Base-by-base conservation (phyloP, 257 asterid genomes). In the Osmanthus fragrans region DNA sequence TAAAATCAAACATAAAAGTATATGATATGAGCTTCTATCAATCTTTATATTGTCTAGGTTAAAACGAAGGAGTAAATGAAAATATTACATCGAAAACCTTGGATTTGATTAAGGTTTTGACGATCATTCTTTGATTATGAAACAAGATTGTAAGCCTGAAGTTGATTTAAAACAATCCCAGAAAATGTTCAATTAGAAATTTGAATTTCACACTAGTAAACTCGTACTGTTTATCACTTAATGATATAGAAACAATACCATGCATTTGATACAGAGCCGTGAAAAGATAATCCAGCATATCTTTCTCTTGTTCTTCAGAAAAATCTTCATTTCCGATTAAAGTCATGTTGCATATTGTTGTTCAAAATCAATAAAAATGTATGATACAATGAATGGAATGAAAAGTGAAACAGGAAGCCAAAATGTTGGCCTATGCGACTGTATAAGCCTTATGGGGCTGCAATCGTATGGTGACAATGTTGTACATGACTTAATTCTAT, bases 251-350 rank as follows among this genome's bases (percentile, higher is more conserved):
- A 80, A 92, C 77, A 58, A 92, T 84, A 74, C 97, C 97, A 49
- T 90, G 85, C 96, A 92, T 91, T 81, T 92, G 94, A 88, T 92
- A 92, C 65, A 89, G 97, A 23, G 87, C 82, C 16, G 92, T 91
- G 45, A 91, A 92, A 5, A 92, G 90, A 80, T 83, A 89, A 79
- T 92, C 97, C 84, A 92, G 83, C 97, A 92, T 92, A 82, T 85
- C 86, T 63, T 89, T 84, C 87, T 92, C 97, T 71, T 88, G 77
- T 80, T 82, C 88, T 47, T 88, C 92, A 0, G 94, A 88, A 79
- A 92, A 82, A 77, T 88, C 90, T 70, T 86, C 83, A 78, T 87
- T 92, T 87, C 84, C 87, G 73, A 91, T 77, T 25, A 25, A 25
- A 25, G 27, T 25, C 27, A 25, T 25, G 27, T 25, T 25, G 27